Evolutionary conservation across 139 green algal species (phyloP), one percentile per base, ranked within the genome.

Genomic region (Zygnema circumcarinatum): DNA sequence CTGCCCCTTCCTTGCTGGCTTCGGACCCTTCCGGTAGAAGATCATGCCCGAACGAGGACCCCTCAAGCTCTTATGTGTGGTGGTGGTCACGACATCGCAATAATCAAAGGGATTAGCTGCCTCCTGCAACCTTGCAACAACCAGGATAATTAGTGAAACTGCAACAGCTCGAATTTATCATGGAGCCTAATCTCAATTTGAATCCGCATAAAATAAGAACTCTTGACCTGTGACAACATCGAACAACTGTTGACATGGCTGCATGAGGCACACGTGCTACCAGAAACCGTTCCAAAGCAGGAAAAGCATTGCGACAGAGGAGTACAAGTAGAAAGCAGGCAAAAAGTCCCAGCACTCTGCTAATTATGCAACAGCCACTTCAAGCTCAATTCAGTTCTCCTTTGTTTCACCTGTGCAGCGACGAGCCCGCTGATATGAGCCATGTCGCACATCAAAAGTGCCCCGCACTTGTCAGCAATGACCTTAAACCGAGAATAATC

Each of bases 31-130:
- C 52, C 95, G 90, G 90, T 93, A 97, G 92, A 97, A 97, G 79
- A 97, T 97, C 94, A 98, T 97, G 88, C 95, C 95, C 36, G 94
- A 93, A 31, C 86, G 93, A 0, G 95, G 95, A 16, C 95, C 95
- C 20, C 95, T 86, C 73, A 98, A 91, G 32, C 88, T 94, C 93
- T 98, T 98, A 93, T 98, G 95, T 33, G 95, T 98, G 38, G 95
- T 98, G 69, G 95, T 96, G n/a, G 95, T 96, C 38, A 98, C 95
- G 3, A 98, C 85, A 81, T 98, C 95, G 86, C 91, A 95, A 88
- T 95, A 94, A 47, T 95, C 92, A 74, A 98, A 98, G 0, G 95
- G 95, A 47, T 74, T 91, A 35, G 87, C 91, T 38, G 94, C 90
- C 38, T 90, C 85, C 79, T 90, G 85, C 35, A 78, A 42, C 3